Percentiles rank a stretch among this genome's conserved stretches.
phyloP scores from a whole-genome alignment of 805 yeast genomes.

The Candida chilensis region DNA sequence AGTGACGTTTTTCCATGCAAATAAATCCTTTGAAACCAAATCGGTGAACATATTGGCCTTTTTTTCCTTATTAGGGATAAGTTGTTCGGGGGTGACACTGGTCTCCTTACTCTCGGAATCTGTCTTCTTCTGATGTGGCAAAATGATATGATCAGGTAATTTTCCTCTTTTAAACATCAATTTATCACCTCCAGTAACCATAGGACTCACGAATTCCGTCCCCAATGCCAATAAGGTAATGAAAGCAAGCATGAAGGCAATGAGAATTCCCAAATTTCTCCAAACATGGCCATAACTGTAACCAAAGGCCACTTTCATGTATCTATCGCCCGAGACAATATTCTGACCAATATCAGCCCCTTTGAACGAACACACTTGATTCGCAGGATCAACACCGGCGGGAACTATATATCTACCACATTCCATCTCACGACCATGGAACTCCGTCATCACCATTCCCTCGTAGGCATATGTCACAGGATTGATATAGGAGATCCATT shows the following conservation, averaged over 20 bases:
- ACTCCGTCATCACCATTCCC: conserved; percentile 26
- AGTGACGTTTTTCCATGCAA: conserved; percentile 55
- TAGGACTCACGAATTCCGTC: conserved; percentile 15
- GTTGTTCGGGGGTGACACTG: too few relatives aligned
- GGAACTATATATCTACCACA: conserved; percentile 31
- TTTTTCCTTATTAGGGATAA: conserved; percentile 27
- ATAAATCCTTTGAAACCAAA: conserved; percentile 34
- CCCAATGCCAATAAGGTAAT: conserved; percentile 17
- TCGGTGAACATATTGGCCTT: conserved; percentile 12
- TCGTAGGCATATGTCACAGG: conserved; percentile 17
- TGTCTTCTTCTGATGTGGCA: conserved; percentile 12
- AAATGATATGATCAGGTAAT: conserved; percentile 9
- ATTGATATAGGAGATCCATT: conserved; percentile 10
- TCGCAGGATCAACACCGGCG: conserved; percentile 35
- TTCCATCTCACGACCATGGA: conserved; percentile 16
- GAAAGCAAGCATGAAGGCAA: conserved; percentile 32
- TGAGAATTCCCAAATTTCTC: conserved; percentile 31
- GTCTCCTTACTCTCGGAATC: conserved; percentile 24
- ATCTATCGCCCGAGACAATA: conserved; percentile 51
- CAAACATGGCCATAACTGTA: conserved; percentile 46
- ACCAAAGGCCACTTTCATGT: conserved; percentile 34
- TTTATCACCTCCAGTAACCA: conserved; percentile 21
- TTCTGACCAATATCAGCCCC: conserved; percentile 46
- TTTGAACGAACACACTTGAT: conserved; percentile 45
- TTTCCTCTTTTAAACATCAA: conserved; percentile 18